These are phyloP conservation scores for Aspergillus sp. DNA, from an alignment of 2,329 filamentous ascomycete species.

Conservation along the genomic window DNA sequence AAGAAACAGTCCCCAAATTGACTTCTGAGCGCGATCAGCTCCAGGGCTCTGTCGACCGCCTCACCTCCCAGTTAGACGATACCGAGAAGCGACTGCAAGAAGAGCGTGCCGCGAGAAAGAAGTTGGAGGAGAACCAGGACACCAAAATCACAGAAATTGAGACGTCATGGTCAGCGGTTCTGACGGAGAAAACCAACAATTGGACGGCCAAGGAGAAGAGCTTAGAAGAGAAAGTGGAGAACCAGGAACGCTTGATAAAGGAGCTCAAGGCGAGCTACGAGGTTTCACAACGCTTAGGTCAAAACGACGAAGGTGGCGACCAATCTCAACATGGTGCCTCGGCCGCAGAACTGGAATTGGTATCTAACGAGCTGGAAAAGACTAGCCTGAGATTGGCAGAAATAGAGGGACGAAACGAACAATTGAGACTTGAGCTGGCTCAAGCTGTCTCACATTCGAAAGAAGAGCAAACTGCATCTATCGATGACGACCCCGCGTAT, in stretches of 20 bases:
- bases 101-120: slow-evolving; percentile 70
- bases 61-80: slow-evolving; percentile 80
- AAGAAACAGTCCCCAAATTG: slow-evolving; percentile 88
- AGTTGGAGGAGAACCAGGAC: slow-evolving; percentile 75
- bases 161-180: slow-evolving; percentile 80
- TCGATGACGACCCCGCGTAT: slow-evolving; percentile 88
- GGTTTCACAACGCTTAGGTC: slow-evolving; percentile 84
- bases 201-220: slow-evolving; percentile 92
- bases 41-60: slow-evolving; percentile 71
- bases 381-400: slow-evolving; percentile 85
- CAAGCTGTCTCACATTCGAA: slow-evolving; percentile 76
- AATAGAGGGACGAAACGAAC: slow-evolving; percentile 90
- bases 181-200: slow-evolving; percentile 93
- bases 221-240: slow-evolving; percentile 90
- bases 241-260: slow-evolving; percentile 84
- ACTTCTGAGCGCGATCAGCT: slow-evolving; percentile 85
- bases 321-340: slow-evolving; percentile 67
- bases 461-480: slow-evolving; percentile 55
- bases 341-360: slow-evolving; percentile 89
- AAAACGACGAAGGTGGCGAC: slow-evolving; percentile 65
- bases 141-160: slow-evolving; percentile 85
- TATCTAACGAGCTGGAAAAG: slow-evolving; percentile 85
- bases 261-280: slow-evolving; percentile 98
- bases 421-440: slow-evolving; percentile 84
- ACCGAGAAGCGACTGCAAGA: slow-evolving; percentile 76